phyloP scores from a whole-genome alignment of 2,329 filamentous ascomycete genomes.

The Myrmaecium sp. region DNA sequence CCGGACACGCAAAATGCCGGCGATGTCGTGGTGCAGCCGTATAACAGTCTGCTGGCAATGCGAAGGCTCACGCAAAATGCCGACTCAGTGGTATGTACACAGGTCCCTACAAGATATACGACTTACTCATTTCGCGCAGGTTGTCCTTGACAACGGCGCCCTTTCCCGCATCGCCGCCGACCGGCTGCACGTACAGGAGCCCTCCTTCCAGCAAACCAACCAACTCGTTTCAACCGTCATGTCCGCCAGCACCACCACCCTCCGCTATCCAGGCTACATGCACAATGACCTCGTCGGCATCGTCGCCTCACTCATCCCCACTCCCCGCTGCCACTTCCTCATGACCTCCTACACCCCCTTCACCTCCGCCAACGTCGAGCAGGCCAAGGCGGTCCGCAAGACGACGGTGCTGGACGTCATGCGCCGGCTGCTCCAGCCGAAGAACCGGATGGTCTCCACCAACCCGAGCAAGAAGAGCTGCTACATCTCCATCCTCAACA shows the following conservation, averaged over 20 bases:
- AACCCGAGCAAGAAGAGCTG: constrained; percentile 92
- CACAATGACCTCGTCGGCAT: constrained; percentile 98
- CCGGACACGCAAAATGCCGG: constrained; percentile 75
- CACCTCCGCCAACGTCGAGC: constrained; percentile 87
- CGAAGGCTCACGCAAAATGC: constrained; percentile 85
- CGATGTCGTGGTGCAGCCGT: constrained; percentile 93
- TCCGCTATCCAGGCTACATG: constrained; percentile 97
- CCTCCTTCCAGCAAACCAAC: constrained; percentile 94
- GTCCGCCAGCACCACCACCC: constrained; percentile 92
- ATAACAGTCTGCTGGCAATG: constrained; percentile 92
- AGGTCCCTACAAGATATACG: background rate
- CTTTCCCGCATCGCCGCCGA: constrained; percentile 88
- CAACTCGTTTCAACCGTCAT: constrained; percentile 95
- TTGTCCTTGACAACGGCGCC: constrained; percentile 91
- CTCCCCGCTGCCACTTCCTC: constrained; percentile 90
- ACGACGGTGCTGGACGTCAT: constrained; percentile 97
- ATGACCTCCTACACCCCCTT: constrained; percentile 98
- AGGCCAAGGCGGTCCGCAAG: constrained; percentile 94
- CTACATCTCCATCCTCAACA: constrained; percentile 97
- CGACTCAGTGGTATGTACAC: constrained; percentile 58
- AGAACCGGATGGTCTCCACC: constrained; percentile 98
- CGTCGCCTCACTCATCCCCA: constrained; percentile 86
- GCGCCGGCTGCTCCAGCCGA: constrained; percentile 84
- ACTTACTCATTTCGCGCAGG: constrained; percentile 20
- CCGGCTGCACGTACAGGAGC: constrained; percentile 82